Evolutionary conservation across 305 asterid species (phyloP).

Genomic region (Plantago lanceolata): DNA sequence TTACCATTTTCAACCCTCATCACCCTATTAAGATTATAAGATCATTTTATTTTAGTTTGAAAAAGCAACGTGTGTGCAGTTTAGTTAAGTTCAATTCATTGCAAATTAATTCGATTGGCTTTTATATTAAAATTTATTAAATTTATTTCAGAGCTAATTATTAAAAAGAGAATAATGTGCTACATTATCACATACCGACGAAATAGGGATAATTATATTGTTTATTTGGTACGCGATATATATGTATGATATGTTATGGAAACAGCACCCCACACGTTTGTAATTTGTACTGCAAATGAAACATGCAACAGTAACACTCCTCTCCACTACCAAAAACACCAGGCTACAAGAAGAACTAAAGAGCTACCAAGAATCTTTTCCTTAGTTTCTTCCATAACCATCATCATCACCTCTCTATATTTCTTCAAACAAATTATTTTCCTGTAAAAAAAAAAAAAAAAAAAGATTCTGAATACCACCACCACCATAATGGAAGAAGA

Average conservation of each 20-base stretch:
- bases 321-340: slow-evolving; percentile 25
- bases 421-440: slow-evolving; percentile 23
- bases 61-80: too few species aligned
- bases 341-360: slow-evolving; percentile 12
- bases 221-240: background rate
- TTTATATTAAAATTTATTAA: too few species aligned
- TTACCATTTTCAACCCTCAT: too few species aligned
- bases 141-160: too few species aligned
- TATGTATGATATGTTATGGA: background rate
- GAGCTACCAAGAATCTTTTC: slow-evolving; percentile 7
- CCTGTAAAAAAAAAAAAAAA: background rate
- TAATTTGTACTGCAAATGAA: slow-evolving; percentile 35
- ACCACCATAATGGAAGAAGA: slow-evolving; percentile 67
- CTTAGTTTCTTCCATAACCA: slow-evolving; percentile 29
- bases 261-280: slow-evolving; percentile 26
- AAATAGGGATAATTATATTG: slow-evolving; percentile 23
- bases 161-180: too few species aligned
- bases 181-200: slow-evolving; percentile 32
- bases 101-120: too few species aligned
- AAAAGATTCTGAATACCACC: background rate
- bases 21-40: too few species aligned
- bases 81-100: too few species aligned
- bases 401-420: slow-evolving; percentile 30
- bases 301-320: slow-evolving; percentile 24
- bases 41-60: too few species aligned